phyloP scores from a whole-genome alignment of 1,139 yeast species.

The Spathaspora sp. region DNA sequence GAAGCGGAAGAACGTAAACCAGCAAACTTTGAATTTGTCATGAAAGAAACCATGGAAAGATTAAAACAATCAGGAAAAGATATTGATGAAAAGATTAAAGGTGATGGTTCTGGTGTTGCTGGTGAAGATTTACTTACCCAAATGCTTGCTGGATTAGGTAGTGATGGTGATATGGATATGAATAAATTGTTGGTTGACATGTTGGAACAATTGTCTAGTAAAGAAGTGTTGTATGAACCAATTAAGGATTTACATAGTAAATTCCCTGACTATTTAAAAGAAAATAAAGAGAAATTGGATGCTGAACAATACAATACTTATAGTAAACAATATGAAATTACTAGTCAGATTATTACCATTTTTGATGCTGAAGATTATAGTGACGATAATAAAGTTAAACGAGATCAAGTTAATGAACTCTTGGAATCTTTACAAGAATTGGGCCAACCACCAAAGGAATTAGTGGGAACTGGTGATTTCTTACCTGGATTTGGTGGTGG shows the following conservation, averaged over 20 bases:
- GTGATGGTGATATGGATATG: conserved; percentile 51
- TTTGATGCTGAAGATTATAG: conserved; percentile 58
- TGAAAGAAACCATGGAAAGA: conserved; percentile 79
- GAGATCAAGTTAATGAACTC: conserved; percentile 54
- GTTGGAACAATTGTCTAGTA: conserved; percentile 81
- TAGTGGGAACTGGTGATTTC: conserved; percentile 63
- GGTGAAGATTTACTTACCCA: conserved; percentile 65
- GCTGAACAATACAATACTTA: conserved; percentile 52
- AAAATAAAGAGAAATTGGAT: conserved; percentile 44
- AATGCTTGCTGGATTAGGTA: conserved; percentile 48
- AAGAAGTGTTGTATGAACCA: conserved; percentile 86
- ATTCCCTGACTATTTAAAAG: conserved; percentile 61
- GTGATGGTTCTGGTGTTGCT: conserved; percentile 42
- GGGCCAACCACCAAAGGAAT: conserved; percentile 86
- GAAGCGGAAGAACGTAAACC: conserved; percentile 34
- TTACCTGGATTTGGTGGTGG: conserved; percentile 29
- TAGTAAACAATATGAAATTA: conserved; percentile 52
- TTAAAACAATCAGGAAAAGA: conserved; percentile 67
- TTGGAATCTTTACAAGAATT: conserved; percentile 74
- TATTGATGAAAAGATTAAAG: conserved; percentile 61
- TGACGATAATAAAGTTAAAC: conserved; percentile 50
- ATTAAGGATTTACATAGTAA: conserved; percentile 76
- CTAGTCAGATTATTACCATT: conserved; percentile 51
- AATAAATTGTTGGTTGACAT: conserved; percentile 71
- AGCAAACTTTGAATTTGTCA: conserved; percentile 67